Percentiles rank a stretch among this genome's conserved stretches.
phyloP scores from a whole-genome alignment of 1,139 yeast species.

The Diutina pseudorugosa region DNA sequence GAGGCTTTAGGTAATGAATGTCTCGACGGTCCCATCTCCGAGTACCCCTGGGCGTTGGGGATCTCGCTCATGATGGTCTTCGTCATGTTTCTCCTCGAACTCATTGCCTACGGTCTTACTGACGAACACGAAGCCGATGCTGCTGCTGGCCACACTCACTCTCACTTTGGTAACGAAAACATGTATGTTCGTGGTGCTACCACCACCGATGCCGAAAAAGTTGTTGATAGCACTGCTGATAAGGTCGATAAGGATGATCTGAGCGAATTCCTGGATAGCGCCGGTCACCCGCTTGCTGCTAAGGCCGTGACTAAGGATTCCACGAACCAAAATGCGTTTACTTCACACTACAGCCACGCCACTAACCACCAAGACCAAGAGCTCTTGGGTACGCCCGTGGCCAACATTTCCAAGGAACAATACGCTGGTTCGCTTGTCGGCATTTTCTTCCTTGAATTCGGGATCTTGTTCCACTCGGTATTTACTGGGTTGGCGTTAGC shows the following conservation, averaged over 20 bases:
- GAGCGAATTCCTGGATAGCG: not conserved
- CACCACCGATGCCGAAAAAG: constrained; percentile 12
- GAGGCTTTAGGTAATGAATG: constrained; percentile 40
- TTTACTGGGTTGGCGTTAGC: constrained; percentile 70
- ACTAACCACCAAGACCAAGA: constrained; percentile 44
- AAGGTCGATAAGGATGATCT: constrained; percentile 3
- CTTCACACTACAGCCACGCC: constrained; percentile 38
- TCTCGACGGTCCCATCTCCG: constrained; percentile 41
- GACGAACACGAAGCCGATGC: constrained; percentile 19
- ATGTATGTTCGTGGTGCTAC: constrained; percentile 16
- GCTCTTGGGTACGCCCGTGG: constrained; percentile 24
- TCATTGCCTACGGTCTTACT: constrained; percentile 40
- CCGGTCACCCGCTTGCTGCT: not conserved
- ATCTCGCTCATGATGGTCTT: constrained; percentile 46
- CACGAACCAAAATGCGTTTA: constrained; percentile 12
- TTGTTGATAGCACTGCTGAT: constrained; percentile 11
- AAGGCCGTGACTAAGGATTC: not conserved
- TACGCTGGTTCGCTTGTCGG: constrained; percentile 32
- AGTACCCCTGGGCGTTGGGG: constrained; percentile 54
- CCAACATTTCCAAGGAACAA: constrained; percentile 21
- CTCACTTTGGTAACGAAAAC: constrained; percentile 37
- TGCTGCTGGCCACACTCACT: constrained; percentile 26
- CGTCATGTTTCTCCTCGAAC: constrained; percentile 41
- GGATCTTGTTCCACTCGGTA: constrained; percentile 71
- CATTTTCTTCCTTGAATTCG: constrained; percentile 63